Evolutionary conservation across 1,284 basidiomycete species (phyloP).

Genomic region (Apiotrichum gracile): DNA sequence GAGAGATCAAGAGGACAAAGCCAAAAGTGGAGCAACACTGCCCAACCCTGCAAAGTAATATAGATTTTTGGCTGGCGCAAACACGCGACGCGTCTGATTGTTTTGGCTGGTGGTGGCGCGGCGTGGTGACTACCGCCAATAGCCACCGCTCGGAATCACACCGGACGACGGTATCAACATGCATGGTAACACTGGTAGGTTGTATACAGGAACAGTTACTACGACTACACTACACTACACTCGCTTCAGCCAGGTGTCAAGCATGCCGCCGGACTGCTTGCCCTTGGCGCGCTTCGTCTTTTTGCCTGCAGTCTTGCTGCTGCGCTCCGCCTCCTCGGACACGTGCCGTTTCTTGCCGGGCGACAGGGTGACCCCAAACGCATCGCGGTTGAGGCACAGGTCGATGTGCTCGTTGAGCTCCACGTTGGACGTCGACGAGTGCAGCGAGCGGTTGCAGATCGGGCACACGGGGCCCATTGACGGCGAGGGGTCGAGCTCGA

Average conservation of each 20-base stretch:
- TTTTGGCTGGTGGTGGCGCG: too few species aligned
- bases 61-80: too few species aligned
- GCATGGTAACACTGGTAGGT: background rate
- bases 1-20: background rate
- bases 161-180: constrained; percentile 1
- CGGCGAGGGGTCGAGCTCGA: constrained; percentile 10
- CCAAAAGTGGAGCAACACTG: constrained; percentile 1
- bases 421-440: constrained; percentile 31
- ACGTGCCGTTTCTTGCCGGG: constrained; percentile 15
- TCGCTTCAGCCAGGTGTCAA: constrained; percentile 21
- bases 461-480: constrained; percentile 33
- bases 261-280: constrained; percentile 10
- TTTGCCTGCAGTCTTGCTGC: background rate
- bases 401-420: constrained; percentile 46
- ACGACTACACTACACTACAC: background rate
- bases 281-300: background rate
- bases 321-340: background rate
- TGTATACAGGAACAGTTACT: too few species aligned
- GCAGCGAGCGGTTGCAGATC: constrained; percentile 32
- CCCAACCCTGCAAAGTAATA: too few species aligned
- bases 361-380: constrained; percentile 19
- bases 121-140: too few species aligned
- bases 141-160: too few species aligned
- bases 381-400: constrained; percentile 39
- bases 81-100: background rate